These are phyloP conservation scores for Spinacia oleracea DNA, from an alignment of 179 eudicot genomes.

Conservation along the genomic window DNA sequence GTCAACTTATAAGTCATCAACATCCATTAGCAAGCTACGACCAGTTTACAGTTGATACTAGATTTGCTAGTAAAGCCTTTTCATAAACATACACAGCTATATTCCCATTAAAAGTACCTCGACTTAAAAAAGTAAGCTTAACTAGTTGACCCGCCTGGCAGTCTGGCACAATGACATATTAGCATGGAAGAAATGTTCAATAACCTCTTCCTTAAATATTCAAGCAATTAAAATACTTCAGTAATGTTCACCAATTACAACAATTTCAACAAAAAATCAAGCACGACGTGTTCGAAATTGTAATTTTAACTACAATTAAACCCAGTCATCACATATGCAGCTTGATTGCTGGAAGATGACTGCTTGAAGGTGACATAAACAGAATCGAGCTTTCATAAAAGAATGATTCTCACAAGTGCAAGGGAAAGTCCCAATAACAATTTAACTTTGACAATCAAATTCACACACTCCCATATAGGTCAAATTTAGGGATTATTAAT, in stretches of 20 bases:
- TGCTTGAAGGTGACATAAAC: not conserved
- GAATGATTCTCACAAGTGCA: not conserved
- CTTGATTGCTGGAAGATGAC: not conserved
- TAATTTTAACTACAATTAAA: not conserved
- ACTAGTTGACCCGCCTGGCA: conserved; percentile 1
- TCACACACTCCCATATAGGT: conserved; percentile 3
- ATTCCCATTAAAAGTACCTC: not conserved
- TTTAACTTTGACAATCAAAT: not conserved
- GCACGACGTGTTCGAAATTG: not conserved
- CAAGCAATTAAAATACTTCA: not conserved
- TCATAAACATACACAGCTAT: not conserved
- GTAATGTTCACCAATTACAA: conserved; percentile 1
- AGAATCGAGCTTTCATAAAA: not conserved
- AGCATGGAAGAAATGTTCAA: conserved; percentile 1
- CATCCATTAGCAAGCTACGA: not conserved
- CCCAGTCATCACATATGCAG: not conserved
- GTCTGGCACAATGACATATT: not conserved
- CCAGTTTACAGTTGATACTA: not conserved
- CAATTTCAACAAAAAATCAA: conserved; percentile 6
- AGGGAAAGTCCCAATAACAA: not conserved
- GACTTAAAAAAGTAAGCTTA: not conserved
- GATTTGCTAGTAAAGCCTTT: not conserved
- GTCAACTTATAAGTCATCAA: no score
- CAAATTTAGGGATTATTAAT: not conserved
- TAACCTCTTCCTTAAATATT: not conserved